phyloP scores from a whole-genome alignment of 352 stramenopile genomes.

The Phytophthora pisi region DNA sequence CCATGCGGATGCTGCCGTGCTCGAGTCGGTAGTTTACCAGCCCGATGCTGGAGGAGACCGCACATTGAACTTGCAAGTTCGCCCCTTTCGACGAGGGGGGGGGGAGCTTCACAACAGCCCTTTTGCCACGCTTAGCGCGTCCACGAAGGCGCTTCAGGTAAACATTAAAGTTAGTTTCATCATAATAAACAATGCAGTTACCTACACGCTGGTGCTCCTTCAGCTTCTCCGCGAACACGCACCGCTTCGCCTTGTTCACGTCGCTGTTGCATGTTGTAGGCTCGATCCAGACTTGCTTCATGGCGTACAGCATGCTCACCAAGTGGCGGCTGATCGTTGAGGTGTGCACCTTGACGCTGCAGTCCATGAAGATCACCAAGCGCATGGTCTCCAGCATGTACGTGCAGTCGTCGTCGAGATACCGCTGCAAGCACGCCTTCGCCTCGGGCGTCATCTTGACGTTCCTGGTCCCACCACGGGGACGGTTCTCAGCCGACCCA shows the following conservation, averaged over 20 bases:
- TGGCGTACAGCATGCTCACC: not conserved
- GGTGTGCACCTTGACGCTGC: not conserved
- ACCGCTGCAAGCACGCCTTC: not conserved
- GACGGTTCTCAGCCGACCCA: not conserved
- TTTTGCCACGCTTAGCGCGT: not conserved
- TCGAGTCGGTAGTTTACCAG: constrained; percentile 5
- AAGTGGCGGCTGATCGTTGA: constrained; percentile 4
- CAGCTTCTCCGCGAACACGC: constrained; percentile 3
- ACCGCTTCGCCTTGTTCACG: constrained; percentile 13
- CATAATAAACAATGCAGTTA: constrained; percentile 14
- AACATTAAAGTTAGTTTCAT: constrained; percentile 6
- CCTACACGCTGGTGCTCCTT: not conserved
- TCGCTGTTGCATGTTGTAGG: constrained; percentile 17
- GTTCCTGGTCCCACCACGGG: not conserved
- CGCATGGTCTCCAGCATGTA: constrained; percentile 3
- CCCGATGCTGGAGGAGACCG: not conserved
- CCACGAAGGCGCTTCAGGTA: not conserved
- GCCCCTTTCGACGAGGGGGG: constrained; percentile 4
- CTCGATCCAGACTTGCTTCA: constrained; percentile 1
- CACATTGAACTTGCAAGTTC: constrained; percentile 14
- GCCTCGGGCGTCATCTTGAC: not conserved
- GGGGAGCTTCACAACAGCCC: not conserved
- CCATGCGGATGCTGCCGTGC: constrained; percentile 8
- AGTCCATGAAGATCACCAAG: not conserved
- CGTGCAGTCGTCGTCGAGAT: constrained; percentile 5